Evolutionary conservation across 1,139 yeast genomes (phyloP).

Genomic region (Saccharomycopsis hybrid): DNA sequence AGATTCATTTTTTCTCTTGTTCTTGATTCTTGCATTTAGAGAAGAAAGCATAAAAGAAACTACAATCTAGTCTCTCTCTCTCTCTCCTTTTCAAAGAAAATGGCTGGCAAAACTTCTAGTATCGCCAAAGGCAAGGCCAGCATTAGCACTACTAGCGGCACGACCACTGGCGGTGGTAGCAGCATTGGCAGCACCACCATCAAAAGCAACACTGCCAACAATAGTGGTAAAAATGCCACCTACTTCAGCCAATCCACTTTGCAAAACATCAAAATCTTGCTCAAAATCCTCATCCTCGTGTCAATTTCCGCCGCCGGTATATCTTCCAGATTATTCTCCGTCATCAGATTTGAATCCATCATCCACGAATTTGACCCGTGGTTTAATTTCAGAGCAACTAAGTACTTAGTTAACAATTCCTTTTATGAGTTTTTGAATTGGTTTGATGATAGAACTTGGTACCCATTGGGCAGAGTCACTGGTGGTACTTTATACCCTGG

Average conservation of each 20-base stretch:
- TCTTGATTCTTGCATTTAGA: no score
- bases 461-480: slow-evolving; percentile 96
- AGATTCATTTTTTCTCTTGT: no score
- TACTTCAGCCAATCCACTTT: slow-evolving; percentile 16
- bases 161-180: no score
- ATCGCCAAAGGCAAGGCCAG: no score
- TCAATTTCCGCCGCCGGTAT: slow-evolving; percentile 86
- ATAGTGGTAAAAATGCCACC: not conserved
- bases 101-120: no score
- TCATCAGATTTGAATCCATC: slow-evolving; percentile 84
- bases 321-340: slow-evolving; percentile 77
- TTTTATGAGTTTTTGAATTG: slow-evolving; percentile 91
- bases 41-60: no score
- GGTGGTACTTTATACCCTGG: slow-evolving; percentile 99
- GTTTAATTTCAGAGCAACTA: slow-evolving; percentile 96
- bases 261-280: slow-evolving; percentile 39
- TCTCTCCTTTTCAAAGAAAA: no score
- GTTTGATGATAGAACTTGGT: slow-evolving; percentile 99
- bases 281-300: slow-evolving; percentile 59
- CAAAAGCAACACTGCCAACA: no score
- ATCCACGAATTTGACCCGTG: slow-evolving; percentile 99
- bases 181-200: no score
- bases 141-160: no score
- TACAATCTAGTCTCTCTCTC: no score
- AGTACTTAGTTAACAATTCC: slow-evolving; percentile 75